Base-by-base conservation (phyloP, 75 land plant species). In the Chamaecyparis obtusa region DNA sequence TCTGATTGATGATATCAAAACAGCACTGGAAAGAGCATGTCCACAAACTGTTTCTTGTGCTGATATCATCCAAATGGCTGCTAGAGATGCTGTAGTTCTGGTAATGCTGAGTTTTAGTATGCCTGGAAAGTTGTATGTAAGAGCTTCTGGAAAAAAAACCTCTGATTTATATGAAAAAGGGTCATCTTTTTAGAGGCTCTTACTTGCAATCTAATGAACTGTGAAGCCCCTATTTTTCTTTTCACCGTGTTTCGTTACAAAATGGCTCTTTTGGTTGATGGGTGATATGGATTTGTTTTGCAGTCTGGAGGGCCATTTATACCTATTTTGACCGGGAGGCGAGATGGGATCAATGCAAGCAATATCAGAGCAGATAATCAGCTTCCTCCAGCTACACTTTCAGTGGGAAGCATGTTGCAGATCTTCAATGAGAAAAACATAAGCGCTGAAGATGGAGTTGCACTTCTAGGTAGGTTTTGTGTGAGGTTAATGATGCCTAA, bases 11-110 rank as follows among this genome's bases (percentile, higher is more conserved):
- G 43, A n/a, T 33, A 60, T 90, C 30, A 90, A 90, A 79, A 24
- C 83, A 3, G 71, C n/a, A 19, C 83, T 90, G 11, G 90, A 90
- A 86, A 19, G 33, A 39, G 90, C 48, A 32, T 90, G 90, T 67
- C 90, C 90, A 8, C 44, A n/a, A 35, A 49, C 83, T 37, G 90
- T 90, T 43, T 90, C 90, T 9, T 90, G 90, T 36, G 90, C 90
- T 0, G 90, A 90, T 71, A 85, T 90, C 2, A 55, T 90, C 13
- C 90, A 90, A 21, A 85, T 90, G 80, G 90, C 90, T 8, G 90
- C 67, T 27, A 84, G 90, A 35, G 90, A 89, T 60, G 90, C 90
- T 11, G 85, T 89, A 16, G n/a, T 32, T n/a, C 72, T 84, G 57
- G 86, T 54, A 76, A 49, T 49, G 51, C 69, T 49, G 51, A 49